Evolutionary conservation across 2,329 filamentous ascomycete genomes (phyloP), one percentile per base, ranked within the genome.

Genomic region (Aspergillus sclerotialis): DNA sequence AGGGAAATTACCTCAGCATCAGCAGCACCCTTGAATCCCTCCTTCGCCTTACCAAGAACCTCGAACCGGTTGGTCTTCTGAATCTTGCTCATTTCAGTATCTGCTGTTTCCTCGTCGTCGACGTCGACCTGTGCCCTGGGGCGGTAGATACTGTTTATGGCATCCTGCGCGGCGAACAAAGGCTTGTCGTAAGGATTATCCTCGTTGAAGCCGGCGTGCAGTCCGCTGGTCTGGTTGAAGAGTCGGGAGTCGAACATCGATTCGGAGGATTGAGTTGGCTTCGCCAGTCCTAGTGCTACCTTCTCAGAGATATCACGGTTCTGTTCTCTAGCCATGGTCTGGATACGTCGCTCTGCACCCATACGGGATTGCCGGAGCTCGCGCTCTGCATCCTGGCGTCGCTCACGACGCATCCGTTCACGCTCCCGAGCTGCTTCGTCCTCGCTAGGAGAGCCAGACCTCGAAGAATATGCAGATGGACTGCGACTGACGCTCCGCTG

Each of bases 111-210:
- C 32, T 87, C 86, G 12, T 85, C 81, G 28, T 87, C 85, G 32
- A 81, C 83, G 52, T 82, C 77, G 37, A 82, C 80, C 28, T 73
- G 71, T 15, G 83, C 77, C 14, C 76, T 76, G 1, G 90, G 87
- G 21, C 88, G 76, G 63, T 98, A 98, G 47, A 98, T 96, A 59
- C 82, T 90, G 65, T 78, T 92, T 51, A 95, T 87, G 7, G 87
- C 90, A 56, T 96, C 90, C 58, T 95, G 88, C 10, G 92, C 90
- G 1, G 89, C 89, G 58, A 98, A 98, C 6, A 98, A 70, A 13
- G 92, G 92, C 65, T 96, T 96, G 61, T 96, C 92, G 66, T 96
- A 98, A 0, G 82, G 80, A 55, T 98, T 92, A 60, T 98, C 92
- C 61, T 98, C 92, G 61, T 98, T 98, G 73, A 95, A 88, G 1